These are phyloP conservation scores for Cryptococcus sp. DNA, from an alignment of 1,284 basidiomycete genomes.

Conservation along the genomic window DNA sequence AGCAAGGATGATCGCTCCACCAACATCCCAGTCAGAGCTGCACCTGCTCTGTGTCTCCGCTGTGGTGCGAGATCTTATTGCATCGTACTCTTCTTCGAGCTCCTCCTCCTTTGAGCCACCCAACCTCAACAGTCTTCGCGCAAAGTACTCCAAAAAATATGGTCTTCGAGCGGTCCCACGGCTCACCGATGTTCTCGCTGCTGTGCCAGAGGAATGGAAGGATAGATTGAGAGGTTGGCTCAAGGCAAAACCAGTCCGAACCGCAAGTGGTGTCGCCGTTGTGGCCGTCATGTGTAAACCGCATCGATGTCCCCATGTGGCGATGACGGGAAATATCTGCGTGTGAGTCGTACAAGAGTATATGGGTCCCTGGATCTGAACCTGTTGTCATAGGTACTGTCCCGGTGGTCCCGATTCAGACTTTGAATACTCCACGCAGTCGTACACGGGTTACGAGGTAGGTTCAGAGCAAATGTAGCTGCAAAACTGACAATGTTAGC, in stretches of 20 bases:
- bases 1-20: conserved; percentile 33
- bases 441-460: conserved; percentile 89
- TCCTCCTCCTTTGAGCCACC: conserved; percentile 35
- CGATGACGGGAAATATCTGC: conserved; percentile 99
- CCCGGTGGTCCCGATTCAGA: conserved; percentile 99
- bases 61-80: conserved; percentile 91
- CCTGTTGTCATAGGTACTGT: conserved; percentile 71
- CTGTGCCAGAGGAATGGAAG: conserved; percentile 96
- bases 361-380: conserved; percentile 4
- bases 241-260: conserved; percentile 91
- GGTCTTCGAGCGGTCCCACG: conserved; percentile 83
- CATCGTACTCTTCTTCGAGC: conserved; percentile 49
- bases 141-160: conserved; percentile 86
- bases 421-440: conserved; percentile 99
- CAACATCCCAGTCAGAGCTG: conserved; percentile 74
- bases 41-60: conserved; percentile 90
- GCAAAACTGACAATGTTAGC: conserved; percentile 51
- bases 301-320: conserved; percentile 98
- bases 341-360: conserved; percentile 63
- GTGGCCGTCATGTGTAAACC: conserved; percentile 99
- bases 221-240: conserved; percentile 86
- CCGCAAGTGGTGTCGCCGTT: conserved; percentile 97
- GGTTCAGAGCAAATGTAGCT: background rate
- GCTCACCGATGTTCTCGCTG: conserved; percentile 96
- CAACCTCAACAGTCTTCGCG: conserved; percentile 84